Percentiles rank a stretch among this genome's conserved stretches.
phyloP scores from a whole-genome alignment of 2,329 filamentous ascomycete genomes.

The Diaporthe vaccinii region DNA sequence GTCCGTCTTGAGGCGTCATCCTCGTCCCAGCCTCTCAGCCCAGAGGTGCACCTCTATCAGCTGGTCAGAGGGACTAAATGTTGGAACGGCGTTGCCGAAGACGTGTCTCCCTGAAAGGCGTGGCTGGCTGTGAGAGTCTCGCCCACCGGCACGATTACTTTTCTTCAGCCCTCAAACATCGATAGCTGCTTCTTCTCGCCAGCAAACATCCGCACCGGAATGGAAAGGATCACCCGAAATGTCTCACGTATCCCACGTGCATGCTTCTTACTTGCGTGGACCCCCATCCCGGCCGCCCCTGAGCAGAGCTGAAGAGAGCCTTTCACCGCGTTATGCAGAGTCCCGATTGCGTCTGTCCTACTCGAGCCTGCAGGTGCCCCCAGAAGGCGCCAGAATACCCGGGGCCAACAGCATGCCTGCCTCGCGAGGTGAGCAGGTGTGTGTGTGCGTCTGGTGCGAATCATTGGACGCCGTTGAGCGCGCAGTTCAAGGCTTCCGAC shows the following conservation, averaged over 20 bases:
- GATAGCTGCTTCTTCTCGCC: conserved; percentile 3
- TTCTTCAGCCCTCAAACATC: conserved; percentile 3
- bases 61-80: background rate
- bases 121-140: conserved; percentile 7
- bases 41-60: background rate
- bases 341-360: conserved; percentile 27
- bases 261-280: conserved; percentile 20
- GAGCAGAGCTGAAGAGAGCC: conserved; percentile 19
- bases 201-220: conserved; percentile 23
- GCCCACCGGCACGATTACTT: conserved; percentile 1
- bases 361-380: conserved; percentile 8
- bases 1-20: background rate
- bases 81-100: background rate
- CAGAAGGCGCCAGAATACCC: conserved; percentile 16
- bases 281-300: conserved; percentile 15
- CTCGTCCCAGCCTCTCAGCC: background rate
- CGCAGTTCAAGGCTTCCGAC: conserved; percentile 32
- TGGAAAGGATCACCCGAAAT: conserved; percentile 30
- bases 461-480: conserved; percentile 31
- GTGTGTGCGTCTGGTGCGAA: conserved; percentile 14
- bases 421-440: conserved; percentile 21
- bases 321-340: conserved; percentile 37
- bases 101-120: background rate
- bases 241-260: conserved; percentile 31
- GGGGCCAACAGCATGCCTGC: conserved; percentile 24